These are phyloP conservation scores for Calonectria ilicicola DNA, from an alignment of 2,329 filamentous ascomycete genomes.

Conservation along the genomic window DNA sequence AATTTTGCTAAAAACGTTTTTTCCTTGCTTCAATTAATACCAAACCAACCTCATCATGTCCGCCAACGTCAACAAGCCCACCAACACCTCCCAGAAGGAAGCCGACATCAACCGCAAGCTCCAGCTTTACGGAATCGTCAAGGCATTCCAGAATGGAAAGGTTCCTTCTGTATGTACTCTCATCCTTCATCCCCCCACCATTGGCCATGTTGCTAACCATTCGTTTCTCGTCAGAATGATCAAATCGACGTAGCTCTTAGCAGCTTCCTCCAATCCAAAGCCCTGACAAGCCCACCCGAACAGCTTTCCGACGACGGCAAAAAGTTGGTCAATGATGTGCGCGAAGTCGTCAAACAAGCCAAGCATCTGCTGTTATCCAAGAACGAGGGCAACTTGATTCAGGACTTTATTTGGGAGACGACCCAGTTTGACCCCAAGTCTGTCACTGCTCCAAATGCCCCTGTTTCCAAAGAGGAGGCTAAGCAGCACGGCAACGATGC, in stretches of 20 bases:
- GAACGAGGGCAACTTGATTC: constrained; percentile 93
- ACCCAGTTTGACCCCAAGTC: constrained; percentile 77
- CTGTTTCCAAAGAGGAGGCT: constrained; percentile 80
- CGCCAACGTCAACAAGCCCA: constrained; percentile 76
- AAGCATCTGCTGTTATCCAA: constrained; percentile 90
- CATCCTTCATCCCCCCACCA: not conserved
- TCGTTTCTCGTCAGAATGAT: constrained; percentile 73
- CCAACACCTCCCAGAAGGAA: constrained; percentile 81
- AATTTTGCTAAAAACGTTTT: not conserved
- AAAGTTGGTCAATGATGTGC: constrained; percentile 80
- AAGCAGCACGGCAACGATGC: constrained; percentile 87
- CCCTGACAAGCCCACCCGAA: constrained; percentile 76
- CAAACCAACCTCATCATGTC: constrained; percentile 47
- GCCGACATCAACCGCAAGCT: constrained; percentile 92
- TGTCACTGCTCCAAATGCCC: constrained; percentile 71
- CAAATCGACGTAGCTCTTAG: constrained; percentile 97
- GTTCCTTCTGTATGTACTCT: constrained; percentile 79
- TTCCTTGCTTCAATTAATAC: constrained; percentile 29
- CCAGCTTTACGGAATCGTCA: constrained; percentile 90
- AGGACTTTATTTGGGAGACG: constrained; percentile 97
- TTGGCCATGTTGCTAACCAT: constrained; percentile 14
- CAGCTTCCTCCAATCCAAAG: constrained; percentile 81
- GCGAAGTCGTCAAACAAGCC: constrained; percentile 83
- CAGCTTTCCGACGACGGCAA: constrained; percentile 88
- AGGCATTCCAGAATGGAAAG: constrained; percentile 89